Evolutionary conservation across 1,284 basidiomycete species (phyloP), one percentile per base, ranked within the genome.

Genomic region (Microbotryum scabiosae): DNA sequence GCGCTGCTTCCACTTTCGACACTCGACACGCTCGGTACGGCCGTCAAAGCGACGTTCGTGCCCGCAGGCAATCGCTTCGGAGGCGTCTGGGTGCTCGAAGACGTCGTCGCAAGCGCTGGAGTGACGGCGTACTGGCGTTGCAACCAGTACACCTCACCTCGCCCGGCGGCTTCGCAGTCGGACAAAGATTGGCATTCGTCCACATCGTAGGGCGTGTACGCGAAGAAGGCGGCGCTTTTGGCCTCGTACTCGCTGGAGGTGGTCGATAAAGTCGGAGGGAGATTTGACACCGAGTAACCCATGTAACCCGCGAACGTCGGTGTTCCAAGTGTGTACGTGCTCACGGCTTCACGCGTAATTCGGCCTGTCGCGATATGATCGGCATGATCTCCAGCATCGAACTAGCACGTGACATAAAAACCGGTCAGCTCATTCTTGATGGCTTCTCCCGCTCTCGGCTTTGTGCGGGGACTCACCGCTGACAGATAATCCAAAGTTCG

Each of bases 321-420:
- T 62, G 10, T 14, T 23, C 12, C 55, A 18, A 10, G 62, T 61
- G 36, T 41, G 25, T 58, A 59, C 3, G 51, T 12, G 2, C 43
- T 59, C 4, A 47, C 53, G 4, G 60, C 20, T 18, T 54, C 55
- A n/a, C 44, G 32, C n/a, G 54, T 51, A 3, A 69, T 30, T n/a
- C 67, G 55, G 1, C 47, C 67, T 2, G 55, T 43, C 3, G 65
- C 64, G 6, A 60, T 41, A 41, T 69, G 67, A 54, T 69, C 67
- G 28, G 63, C 46, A 44, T 69, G 67, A 41, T 69, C 67, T n/a
- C 68, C 68, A 0, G 57, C 53, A 43, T 65, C 66, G 54, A 59
- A 66, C 23, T 68, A 18, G 10, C 5, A 12, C 4, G 36, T 41
- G 36, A 16, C 14, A 18, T 5, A 12, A 41, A 5, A 41, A 16